Conservation (phyloP, 1,284 basidiomycete species). For the Entoloma clypeatum region DNA sequence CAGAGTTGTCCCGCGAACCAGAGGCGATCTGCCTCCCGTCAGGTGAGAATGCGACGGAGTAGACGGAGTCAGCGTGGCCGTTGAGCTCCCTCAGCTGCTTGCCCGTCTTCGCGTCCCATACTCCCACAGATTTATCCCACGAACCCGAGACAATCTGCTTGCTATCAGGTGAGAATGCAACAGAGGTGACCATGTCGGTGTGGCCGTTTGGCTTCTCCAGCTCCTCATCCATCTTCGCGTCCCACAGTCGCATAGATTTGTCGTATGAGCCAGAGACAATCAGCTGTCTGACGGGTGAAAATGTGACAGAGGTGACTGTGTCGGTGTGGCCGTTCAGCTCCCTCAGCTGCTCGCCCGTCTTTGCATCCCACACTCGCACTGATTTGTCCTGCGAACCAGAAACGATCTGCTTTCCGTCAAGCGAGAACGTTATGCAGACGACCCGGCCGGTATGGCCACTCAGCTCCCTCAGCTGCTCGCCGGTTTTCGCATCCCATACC, state of each 20-base stretch:
- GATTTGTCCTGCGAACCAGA: background rate
- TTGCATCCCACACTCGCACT: too few relatives aligned
- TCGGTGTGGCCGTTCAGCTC: too few relatives aligned
- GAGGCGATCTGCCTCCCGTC: constrained; percentile 4
- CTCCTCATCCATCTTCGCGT: constrained; percentile 9
- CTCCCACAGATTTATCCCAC: too few relatives aligned
- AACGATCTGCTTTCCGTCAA: background rate
- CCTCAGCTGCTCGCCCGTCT: too few relatives aligned
- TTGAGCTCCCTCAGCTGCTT: too few relatives aligned
- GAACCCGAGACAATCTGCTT: background rate
- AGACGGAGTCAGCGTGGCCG: too few relatives aligned
- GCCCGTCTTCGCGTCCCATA: too few relatives aligned
- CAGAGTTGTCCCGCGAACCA: constrained; percentile 1
- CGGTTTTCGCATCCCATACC: too few relatives aligned
- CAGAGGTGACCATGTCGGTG: background rate
- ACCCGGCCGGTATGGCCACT: too few relatives aligned
- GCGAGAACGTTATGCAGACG: too few relatives aligned
- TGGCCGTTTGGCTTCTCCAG: constrained; percentile 17
- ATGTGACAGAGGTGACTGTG: background rate
- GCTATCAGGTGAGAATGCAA: background rate
- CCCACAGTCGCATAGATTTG: background rate
- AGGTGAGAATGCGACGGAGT: constrained; percentile 5
- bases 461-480: too few relatives aligned
- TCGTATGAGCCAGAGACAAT: constrained; percentile 1
- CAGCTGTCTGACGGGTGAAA: constrained; percentile 1